Evolutionary conservation across 1,284 basidiomycete species (phyloP), one percentile per base, ranked within the genome.

Genomic region (Tilletia indica): DNA sequence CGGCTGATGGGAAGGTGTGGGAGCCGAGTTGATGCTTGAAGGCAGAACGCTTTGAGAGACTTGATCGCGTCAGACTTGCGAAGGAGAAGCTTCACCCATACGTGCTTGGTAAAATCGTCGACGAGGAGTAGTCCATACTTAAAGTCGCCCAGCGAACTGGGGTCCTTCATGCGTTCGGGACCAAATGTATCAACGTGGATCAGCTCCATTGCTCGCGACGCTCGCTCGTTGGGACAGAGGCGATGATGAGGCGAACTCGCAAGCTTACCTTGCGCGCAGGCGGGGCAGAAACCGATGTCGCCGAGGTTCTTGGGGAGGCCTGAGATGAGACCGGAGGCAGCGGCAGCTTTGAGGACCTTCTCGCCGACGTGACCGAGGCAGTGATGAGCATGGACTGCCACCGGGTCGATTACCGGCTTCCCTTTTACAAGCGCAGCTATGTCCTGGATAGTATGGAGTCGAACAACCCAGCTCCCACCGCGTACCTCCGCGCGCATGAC

Each of bases 1-100:
- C 58, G 58, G 34, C 58, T 61, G 58, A 61, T 36, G 31, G 58
- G 58, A 31, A 61, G 58, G 58, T 31, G 4, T 31, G 58, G 58
- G 25, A 61, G 34, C 25, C 58, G 4, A 4, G 58, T 36, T 3
- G 58, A 61, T 36, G 31, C 21, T 61, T 61, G 58, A 6, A 61
- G 58, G 58, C 31, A 36, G 8, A 61, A 36, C 19, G n/a, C 14
- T 25, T 38, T 61, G 58, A 61, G 4, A 31, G 19, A 14, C 12
- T 31, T 25, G 31, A 36, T 14, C 8, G 58, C 6, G 4, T 36
- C 58, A 6, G 58, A 25, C 58, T 61, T 61, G 25, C 14, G 4
- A 5, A 4, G 3, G 58, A 61, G 58, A 31, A 61, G 58, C 21
- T 61, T 25, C 16, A 61, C 14, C 58, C 58, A 61, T 5, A 61